Percentiles rank a stretch among this genome's conserved stretches.
Conservation (phyloP, 1,284 basidiomycete species). For the Moesziomyces sp. region DNA sequence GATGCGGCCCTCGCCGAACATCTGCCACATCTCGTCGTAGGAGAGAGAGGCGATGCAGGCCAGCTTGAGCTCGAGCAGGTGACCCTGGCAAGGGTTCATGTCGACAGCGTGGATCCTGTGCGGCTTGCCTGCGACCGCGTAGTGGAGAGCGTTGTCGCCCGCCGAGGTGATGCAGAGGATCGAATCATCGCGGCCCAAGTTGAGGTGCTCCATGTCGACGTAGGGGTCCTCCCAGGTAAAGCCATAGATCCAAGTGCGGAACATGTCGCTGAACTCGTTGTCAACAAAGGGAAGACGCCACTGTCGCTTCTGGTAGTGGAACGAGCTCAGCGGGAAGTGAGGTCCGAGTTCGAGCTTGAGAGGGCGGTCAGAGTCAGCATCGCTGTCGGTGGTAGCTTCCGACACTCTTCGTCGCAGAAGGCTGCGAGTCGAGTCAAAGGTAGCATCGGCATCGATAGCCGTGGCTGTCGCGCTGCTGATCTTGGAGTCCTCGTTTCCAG, state of each 20-base stretch:
- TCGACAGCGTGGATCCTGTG: conserved; percentile 77
- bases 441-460: conserved; percentile 66
- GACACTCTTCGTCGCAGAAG: conserved; percentile 67
- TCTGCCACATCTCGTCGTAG: conserved; percentile 77
- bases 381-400: conserved; percentile 69
- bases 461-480: conserved; percentile 43
- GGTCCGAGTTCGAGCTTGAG: conserved; percentile 60
- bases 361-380: conserved; percentile 66
- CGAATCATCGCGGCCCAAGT: conserved; percentile 75
- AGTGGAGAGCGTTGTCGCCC: conserved; percentile 84
- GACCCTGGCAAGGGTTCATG: conserved; percentile 77
- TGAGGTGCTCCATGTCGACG: conserved; percentile 78
- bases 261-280: conserved; percentile 78
- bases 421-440: conserved; percentile 57
- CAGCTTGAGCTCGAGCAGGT: conserved; percentile 82
- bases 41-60: conserved; percentile 74
- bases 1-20: conserved; percentile 79
- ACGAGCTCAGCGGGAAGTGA: conserved; percentile 74
- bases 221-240: conserved; percentile 85
- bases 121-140: conserved; percentile 77
- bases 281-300: conserved; percentile 80
- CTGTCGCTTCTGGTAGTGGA: conserved; percentile 77
- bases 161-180: conserved; percentile 82
- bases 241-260: conserved; percentile 79
- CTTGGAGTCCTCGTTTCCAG: conserved; percentile 27